phyloP scores from a whole-genome alignment of 1,139 yeast genomes.

The Zygosaccharomyces sapae region DNA sequence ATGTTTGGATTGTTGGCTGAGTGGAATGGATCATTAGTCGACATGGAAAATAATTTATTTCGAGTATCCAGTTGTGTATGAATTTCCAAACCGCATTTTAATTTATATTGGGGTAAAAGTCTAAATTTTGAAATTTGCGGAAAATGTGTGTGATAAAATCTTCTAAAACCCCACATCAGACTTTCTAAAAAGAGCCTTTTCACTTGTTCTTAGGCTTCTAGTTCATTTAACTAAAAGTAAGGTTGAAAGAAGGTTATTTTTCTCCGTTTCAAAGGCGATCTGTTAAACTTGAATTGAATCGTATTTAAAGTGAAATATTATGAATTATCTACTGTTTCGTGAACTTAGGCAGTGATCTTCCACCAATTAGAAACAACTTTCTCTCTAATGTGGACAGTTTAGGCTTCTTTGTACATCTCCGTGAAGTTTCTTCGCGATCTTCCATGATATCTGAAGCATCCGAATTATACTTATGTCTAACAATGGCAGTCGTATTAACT shows the following conservation, averaged over 20 bases:
- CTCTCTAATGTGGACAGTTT: conserved; percentile 4
- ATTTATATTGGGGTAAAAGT: conserved; percentile 29
- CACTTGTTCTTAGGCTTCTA: neutral
- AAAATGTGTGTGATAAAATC: conserved; percentile 6
- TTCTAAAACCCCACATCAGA: conserved; percentile 7
- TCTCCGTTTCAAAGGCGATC: neutral
- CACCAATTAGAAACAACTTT: conserved; percentile 3
- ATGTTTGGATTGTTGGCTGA: conserved; percentile 58
- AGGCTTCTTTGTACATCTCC: neutral
- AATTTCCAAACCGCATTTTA: conserved; percentile 88
- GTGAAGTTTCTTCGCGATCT: neutral
- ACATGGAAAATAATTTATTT: conserved; percentile 68
- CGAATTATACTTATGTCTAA: conserved; percentile 6
- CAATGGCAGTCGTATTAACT: conserved; percentile 17
- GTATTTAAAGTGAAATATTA: neutral
- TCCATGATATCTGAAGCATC: neutral
- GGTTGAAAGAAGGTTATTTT: neutral
- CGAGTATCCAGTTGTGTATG: conserved; percentile 82
- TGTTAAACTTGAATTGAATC: neutral
- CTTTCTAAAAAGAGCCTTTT: neutral
- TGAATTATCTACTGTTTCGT: neutral
- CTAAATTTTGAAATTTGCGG: conserved; percentile 8
- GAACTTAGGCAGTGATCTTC: neutral
- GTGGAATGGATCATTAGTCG: conserved; percentile 42
- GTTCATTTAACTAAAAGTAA: neutral